A percentile compares a stretch with the other conserved stretches of the same genome.
Evolutionary conservation across 805 yeast genomes (phyloP).

Genomic region (Candida wancherniae): DNA sequence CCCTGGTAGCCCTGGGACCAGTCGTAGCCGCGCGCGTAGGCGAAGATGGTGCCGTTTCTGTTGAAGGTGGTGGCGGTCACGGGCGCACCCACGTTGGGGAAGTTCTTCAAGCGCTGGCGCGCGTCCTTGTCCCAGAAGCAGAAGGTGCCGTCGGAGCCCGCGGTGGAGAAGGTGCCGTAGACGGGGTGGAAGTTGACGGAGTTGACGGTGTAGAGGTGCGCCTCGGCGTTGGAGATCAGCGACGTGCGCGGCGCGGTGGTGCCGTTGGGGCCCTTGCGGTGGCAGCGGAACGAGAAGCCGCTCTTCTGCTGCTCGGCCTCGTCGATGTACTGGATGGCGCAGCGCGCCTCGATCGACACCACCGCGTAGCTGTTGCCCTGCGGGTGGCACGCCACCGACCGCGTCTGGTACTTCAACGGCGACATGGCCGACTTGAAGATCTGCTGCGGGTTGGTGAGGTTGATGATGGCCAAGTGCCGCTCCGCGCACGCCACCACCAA

Average conservation of each 20-base stretch:
- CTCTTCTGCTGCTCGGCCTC: conserved; percentile 65
- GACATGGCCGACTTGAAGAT: conserved; percentile 70
- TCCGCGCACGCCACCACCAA: conserved; percentile 95
- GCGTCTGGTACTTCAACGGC: conserved; percentile 86
- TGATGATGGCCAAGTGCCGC: conserved; percentile 70
- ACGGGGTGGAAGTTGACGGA: conserved; percentile 82
- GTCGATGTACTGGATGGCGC: conserved; percentile 89
- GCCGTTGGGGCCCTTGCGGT: conserved; percentile 59
- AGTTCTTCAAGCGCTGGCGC: conserved; percentile 77
- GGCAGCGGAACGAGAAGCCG: conserved; percentile 93
- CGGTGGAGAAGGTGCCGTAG: conserved; percentile 87
- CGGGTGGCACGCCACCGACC: conserved; percentile 79
- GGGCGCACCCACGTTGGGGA: conserved; percentile 61
- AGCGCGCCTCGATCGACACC: conserved; percentile 92
- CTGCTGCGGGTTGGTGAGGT: conserved; percentile 75
- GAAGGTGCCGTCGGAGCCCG: conserved; percentile 92
- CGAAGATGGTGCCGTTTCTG: conserved; percentile 76
- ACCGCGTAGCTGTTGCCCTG: conserved; percentile 89
- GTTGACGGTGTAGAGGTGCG: conserved; percentile 73
- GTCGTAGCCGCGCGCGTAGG: conserved; percentile 90
- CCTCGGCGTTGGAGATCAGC: conserved; percentile 34
- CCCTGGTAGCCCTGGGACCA: conserved; percentile 90
- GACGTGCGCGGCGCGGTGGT: conserved; percentile 25
- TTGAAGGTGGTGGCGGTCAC: conserved; percentile 79
- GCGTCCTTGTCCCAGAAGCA: conserved; percentile 96